A percentile compares a stretch with the other conserved stretches of the same genome.
Conservation (phyloP, 2,329 filamentous ascomycete species). For the Aplosporella prunicola region DNA sequence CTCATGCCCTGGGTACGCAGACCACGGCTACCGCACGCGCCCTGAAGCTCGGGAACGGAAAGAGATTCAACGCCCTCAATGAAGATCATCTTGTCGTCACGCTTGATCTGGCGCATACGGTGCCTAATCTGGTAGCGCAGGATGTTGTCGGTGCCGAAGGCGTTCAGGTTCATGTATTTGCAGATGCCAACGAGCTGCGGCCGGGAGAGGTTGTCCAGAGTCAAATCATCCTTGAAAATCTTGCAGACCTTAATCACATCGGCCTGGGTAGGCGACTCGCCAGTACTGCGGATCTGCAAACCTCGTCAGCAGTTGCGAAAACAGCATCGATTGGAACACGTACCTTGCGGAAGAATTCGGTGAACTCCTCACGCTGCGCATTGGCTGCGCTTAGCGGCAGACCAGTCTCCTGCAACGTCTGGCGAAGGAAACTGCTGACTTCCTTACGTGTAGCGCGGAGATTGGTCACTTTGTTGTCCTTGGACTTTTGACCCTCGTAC, state of each 20-base stretch:
- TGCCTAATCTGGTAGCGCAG: slow-evolving; percentile 94
- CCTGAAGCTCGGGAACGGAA: slow-evolving; percentile 87
- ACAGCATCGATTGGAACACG: slow-evolving; percentile 4
- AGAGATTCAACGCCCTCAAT: slow-evolving; percentile 90
- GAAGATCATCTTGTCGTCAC: slow-evolving; percentile 87
- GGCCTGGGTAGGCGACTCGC: slow-evolving; percentile 75
- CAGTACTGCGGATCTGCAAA: slow-evolving; percentile 56
- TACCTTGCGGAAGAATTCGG: slow-evolving; percentile 95
- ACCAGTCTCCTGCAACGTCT: slow-evolving; percentile 87
- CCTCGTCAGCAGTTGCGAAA: slow-evolving; percentile 12
- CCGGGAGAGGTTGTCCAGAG: slow-evolving; percentile 89
- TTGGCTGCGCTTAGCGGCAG: slow-evolving; percentile 75
- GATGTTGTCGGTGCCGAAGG: slow-evolving; percentile 96
- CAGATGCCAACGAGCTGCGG: slow-evolving; percentile 97
- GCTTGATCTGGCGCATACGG: slow-evolving; percentile 98
- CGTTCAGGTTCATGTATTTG: slow-evolving; percentile 95
- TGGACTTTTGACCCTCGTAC: slow-evolving; percentile 84
- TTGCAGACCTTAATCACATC: slow-evolving; percentile 99
- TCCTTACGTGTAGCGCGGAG: slow-evolving; percentile 84
- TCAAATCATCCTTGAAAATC: slow-evolving; percentile 96
- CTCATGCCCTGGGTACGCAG: slow-evolving; percentile 89
- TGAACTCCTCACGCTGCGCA: slow-evolving; percentile 86
- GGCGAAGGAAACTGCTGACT: slow-evolving; percentile 79
- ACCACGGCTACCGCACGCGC: slow-evolving; percentile 81
- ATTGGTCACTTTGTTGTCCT: slow-evolving; percentile 75